Percentiles rank a stretch among this genome's conserved stretches.
phyloP scores from a whole-genome alignment of 192 early-diverging fungal genomes.

The Backusella mclennaniae region DNA sequence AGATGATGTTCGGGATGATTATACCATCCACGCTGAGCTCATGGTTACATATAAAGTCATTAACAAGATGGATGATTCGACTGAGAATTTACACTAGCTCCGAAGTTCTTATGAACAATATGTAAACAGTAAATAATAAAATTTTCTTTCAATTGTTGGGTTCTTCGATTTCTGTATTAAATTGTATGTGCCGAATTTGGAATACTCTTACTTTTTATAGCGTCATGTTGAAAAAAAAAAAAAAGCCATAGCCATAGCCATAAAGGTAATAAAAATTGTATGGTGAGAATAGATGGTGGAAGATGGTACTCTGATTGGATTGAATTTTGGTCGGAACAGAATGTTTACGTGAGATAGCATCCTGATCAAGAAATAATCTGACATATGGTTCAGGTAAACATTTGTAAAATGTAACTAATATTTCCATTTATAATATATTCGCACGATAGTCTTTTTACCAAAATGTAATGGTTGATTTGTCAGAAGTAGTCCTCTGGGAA shows the following conservation, averaged over 20 bases:
- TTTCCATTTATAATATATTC: slow-evolving; percentile 9
- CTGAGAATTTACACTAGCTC: not conserved
- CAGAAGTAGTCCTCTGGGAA: slow-evolving; percentile 21
- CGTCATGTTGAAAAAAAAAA: not conserved
- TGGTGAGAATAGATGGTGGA: slow-evolving; percentile 3
- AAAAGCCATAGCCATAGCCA: not conserved
- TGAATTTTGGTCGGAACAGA: not conserved
- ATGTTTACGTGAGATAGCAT: slow-evolving; percentile 5
- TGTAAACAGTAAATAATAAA: slow-evolving; percentile 1
- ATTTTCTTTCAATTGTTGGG: not conserved
- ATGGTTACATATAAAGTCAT: not conserved
- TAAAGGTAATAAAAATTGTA: not conserved
- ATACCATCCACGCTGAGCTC: not conserved
- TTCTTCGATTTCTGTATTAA: not conserved
- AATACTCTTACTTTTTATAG: not conserved
- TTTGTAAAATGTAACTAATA: not conserved
- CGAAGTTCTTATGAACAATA: not conserved
- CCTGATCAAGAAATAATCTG: slow-evolving; percentile 2
- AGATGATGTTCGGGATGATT: not conserved
- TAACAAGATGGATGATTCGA: not conserved
- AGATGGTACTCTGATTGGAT: not conserved
- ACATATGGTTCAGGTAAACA: not conserved
- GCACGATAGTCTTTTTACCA: slow-evolving; percentile 7
- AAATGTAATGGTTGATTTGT: slow-evolving; percentile 18
- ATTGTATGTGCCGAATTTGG: not conserved